These are phyloP conservation scores for Colletotrichum brevisporum DNA, from an alignment of 2,329 filamentous ascomycete species.

Conservation along the genomic window DNA sequence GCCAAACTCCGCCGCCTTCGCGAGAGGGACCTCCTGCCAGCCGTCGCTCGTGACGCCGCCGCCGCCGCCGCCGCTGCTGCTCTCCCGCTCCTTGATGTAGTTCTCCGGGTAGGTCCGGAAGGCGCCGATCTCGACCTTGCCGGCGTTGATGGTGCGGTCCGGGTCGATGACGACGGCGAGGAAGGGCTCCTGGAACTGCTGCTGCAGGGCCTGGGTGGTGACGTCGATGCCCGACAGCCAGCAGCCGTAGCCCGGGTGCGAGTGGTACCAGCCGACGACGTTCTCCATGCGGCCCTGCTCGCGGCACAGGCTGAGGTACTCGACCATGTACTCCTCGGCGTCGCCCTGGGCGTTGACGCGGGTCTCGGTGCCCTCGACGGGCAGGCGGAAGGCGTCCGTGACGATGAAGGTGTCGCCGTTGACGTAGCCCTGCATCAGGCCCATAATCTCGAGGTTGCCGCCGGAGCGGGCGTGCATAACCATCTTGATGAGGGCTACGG, in stretches of 20 bases:
- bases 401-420: constrained; percentile 88
- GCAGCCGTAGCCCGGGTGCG: constrained; percentile 96
- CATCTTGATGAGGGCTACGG: constrained; percentile 97
- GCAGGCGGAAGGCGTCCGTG: constrained; percentile 92
- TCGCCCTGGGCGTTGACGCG: constrained; percentile 96
- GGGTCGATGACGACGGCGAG: constrained; percentile 95
- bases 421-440: constrained; percentile 96
- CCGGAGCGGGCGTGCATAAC: constrained; percentile 98
- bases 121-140: constrained; percentile 97
- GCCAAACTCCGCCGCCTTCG: constrained; percentile 95
- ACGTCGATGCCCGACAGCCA: constrained; percentile 99
- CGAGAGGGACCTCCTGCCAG: constrained; percentile 86
- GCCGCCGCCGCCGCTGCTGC: constrained; percentile 46
- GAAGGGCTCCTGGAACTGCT: constrained; percentile 90
- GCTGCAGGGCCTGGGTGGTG: constrained; percentile 86
- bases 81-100: constrained; percentile 67
- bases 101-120: constrained; percentile 90
- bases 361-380: constrained; percentile 98
- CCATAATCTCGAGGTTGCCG: constrained; percentile 95
- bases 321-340: constrained; percentile 96
- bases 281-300: constrained; percentile 88
- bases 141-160: constrained; percentile 92
- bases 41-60: constrained; percentile 65
- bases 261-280: constrained; percentile 98
- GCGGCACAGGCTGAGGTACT: constrained; percentile 83